Conservation (phyloP, 139 green algal species). For the Chlorella sorokiniana region DNA sequence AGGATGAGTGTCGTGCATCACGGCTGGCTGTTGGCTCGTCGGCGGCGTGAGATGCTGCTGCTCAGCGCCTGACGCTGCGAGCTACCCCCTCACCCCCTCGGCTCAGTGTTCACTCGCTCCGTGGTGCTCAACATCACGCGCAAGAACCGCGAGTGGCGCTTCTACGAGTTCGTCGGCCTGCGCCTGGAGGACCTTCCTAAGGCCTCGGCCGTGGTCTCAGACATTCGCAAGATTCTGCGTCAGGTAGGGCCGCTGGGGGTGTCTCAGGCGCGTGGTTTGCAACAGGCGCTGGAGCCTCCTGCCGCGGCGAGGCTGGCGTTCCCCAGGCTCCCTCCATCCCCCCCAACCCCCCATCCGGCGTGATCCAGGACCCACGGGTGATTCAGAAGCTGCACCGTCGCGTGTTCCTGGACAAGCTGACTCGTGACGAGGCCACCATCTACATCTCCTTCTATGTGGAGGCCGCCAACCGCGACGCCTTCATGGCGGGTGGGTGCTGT, state of each 20-base stretch:
- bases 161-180: slow-evolving; percentile 81
- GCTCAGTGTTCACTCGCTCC: slow-evolving; percentile 82
- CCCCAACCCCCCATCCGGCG: neutral
- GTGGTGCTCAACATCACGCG: slow-evolving; percentile 92
- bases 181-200: slow-evolving; percentile 53
- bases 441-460: slow-evolving; percentile 84
- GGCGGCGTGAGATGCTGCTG: too few relatives aligned
- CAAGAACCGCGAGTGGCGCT: slow-evolving; percentile 86
- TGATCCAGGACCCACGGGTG: slow-evolving; percentile 66
- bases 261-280: too few relatives aligned
- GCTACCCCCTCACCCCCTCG: neutral
- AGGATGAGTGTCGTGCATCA: too few relatives aligned
- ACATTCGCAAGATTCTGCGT: slow-evolving; percentile 71
- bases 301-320: too few relatives aligned
- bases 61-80: neutral
- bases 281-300: too few relatives aligned
- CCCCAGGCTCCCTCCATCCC: neutral
- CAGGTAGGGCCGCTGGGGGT: too few relatives aligned
- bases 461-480: slow-evolving; percentile 78
- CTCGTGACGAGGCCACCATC: slow-evolving; percentile 64
- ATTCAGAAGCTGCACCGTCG: slow-evolving; percentile 91
- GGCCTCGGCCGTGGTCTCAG: slow-evolving; percentile 50
- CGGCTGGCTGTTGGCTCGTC: too few relatives aligned
- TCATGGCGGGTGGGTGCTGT: slow-evolving; percentile 66
- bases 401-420: slow-evolving; percentile 89